Evolutionary conservation across 495 filamentous ascomycete genomes (phyloP).

Genomic region (Aspergillus funiculosus): DNA sequence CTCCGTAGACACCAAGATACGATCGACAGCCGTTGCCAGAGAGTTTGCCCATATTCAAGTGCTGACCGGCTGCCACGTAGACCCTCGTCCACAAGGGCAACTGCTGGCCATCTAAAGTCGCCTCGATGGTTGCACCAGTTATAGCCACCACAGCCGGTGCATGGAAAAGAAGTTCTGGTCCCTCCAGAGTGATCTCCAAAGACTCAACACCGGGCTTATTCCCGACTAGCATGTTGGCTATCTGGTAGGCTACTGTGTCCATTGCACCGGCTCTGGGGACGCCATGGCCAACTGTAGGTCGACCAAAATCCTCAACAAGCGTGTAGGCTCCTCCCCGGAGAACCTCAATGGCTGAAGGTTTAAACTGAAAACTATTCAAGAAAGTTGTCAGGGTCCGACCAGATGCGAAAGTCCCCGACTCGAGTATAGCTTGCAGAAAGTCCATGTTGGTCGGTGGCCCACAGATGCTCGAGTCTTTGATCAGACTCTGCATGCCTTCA

Average conservation of each 20-base stretch:
- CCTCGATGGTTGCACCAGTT: slow-evolving; percentile 48
- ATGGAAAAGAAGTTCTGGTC: slow-evolving; percentile 53
- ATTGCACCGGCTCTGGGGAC: slow-evolving; percentile 50
- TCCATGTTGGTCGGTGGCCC: slow-evolving; percentile 55
- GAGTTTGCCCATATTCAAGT: slow-evolving; percentile 49
- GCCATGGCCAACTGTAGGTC: slow-evolving; percentile 48
- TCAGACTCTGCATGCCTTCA: slow-evolving; percentile 35
- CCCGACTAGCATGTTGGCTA: slow-evolving; percentile 55
- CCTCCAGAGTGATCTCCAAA: slow-evolving; percentile 54
- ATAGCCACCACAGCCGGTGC: slow-evolving; percentile 45
- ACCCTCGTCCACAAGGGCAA: slow-evolving; percentile 51
- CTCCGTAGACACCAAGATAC: slow-evolving; percentile 56
- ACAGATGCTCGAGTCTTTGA: slow-evolving; percentile 41
- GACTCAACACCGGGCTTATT: slow-evolving; percentile 47
- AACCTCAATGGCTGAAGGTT: slow-evolving; percentile 51
- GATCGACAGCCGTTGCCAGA: slow-evolving; percentile 47
- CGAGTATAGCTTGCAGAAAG: slow-evolving; percentile 45
- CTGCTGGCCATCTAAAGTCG: slow-evolving; percentile 40
- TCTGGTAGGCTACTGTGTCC: slow-evolving; percentile 49
- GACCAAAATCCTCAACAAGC: slow-evolving; percentile 52
- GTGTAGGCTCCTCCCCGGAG: slow-evolving; percentile 51
- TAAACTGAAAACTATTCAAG: slow-evolving; percentile 45
- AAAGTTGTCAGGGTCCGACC: slow-evolving; percentile 52
- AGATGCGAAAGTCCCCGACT: slow-evolving; percentile 32
- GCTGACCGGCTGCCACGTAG: slow-evolving; percentile 45